Percentiles rank a stretch among this genome's conserved stretches.
Evolutionary conservation across 768 basidiomycete genomes (phyloP).

Genomic region (Gelatoporia subvermispora): DNA sequence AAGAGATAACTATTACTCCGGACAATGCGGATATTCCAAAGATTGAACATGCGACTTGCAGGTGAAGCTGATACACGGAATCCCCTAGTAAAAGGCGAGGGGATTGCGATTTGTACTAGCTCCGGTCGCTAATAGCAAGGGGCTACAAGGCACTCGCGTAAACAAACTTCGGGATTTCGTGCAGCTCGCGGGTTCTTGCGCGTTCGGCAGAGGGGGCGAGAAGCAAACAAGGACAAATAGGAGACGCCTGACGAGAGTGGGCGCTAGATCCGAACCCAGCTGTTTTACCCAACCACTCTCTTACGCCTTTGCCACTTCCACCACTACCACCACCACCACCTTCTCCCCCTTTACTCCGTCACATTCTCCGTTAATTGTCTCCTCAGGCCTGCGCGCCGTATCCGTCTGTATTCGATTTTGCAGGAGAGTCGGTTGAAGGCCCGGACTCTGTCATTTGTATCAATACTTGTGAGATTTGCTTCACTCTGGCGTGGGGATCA

Average conservation of each 20-base stretch:
- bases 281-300: background rate
- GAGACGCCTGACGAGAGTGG: constrained; percentile 1
- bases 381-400: constrained; percentile 14
- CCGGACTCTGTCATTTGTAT: constrained; percentile 21
- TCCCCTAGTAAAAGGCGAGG: constrained; percentile 23
- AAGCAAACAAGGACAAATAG: background rate
- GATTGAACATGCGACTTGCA: constrained; percentile 13
- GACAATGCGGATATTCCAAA: constrained; percentile 5
- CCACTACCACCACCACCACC: too few species aligned
- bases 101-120: constrained; percentile 17
- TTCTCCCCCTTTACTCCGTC: too few species aligned
- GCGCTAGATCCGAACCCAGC: background rate
- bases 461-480: constrained; percentile 26
- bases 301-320: background rate
- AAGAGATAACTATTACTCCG: too few species aligned
- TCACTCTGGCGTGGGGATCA: constrained; percentile 11
- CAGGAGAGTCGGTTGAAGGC: constrained; percentile 13
- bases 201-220: background rate
- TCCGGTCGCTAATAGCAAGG: constrained; percentile 3
- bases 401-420: constrained; percentile 12
- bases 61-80: constrained; percentile 15
- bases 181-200: background rate
- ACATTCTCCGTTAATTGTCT: background rate
- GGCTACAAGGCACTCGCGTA: background rate
- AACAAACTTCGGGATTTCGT: constrained; percentile 6